These are phyloP conservation scores for Lactifluus piperatus DNA, from an alignment of 768 basidiomycete genomes.

Conservation along the genomic window DNA sequence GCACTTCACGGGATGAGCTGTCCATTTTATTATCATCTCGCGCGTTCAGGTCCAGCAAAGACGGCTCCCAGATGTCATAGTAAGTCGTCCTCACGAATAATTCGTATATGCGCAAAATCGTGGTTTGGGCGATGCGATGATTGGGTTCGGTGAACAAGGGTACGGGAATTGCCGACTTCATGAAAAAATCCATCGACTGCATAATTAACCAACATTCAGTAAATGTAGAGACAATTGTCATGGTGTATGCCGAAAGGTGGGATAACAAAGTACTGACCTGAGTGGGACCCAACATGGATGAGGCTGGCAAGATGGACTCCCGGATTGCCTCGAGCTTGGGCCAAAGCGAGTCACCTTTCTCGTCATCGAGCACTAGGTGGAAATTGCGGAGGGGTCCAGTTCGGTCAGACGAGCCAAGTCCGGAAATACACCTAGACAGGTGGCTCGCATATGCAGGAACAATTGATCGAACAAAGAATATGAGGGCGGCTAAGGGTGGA, in stretches of 20 bases:
- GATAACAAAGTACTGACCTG: slow-evolving; percentile 21
- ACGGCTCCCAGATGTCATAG: neutral
- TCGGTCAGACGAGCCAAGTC: slow-evolving; percentile 6
- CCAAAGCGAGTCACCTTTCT: neutral
- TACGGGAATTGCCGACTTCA: slow-evolving; percentile 1
- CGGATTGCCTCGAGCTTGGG: slow-evolving; percentile 1
- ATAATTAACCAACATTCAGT: slow-evolving; percentile 13
- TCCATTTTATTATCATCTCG: neutral
- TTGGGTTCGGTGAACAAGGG: neutral
- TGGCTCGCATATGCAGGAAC: slow-evolving; percentile 10
- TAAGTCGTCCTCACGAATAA: slow-evolving; percentile 14
- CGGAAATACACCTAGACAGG: slow-evolving; percentile 9
- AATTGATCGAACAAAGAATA: slow-evolving; percentile 9
- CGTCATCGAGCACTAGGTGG: slow-evolving; percentile 8
- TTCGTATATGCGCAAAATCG: slow-evolving; percentile 12
- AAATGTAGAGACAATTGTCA: neutral
- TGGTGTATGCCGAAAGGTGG: neutral
- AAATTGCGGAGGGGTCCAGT: slow-evolving; percentile 3
- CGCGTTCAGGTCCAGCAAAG: neutral
- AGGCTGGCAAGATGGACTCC: slow-evolving; percentile 2
- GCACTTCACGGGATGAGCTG: neutral
- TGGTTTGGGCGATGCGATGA: neutral
- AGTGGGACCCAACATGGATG: neutral
- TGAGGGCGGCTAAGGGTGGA: neutral
- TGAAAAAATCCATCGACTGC: slow-evolving; percentile 20